Base-by-base conservation (phyloP, 352 stramenopile genomes). In the Pythium coloratum region DNA sequence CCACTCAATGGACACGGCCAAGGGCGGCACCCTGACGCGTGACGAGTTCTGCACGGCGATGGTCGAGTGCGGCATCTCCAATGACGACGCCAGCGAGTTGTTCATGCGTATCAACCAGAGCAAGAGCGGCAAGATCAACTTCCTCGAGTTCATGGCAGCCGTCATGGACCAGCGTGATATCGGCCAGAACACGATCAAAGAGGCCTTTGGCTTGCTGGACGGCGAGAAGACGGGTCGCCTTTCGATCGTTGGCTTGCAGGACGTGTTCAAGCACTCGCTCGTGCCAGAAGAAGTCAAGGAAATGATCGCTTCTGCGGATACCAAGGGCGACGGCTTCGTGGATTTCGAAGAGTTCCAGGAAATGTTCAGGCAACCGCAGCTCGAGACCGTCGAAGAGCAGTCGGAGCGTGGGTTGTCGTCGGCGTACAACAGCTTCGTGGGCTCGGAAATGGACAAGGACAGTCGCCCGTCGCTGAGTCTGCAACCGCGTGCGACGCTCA, bases 91-190 rank as follows among this genome's bases (percentile, higher is more conserved):
- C 0, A 72, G 84, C 20, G 87, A 96, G 26, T 71, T 92, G 6
- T 94, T 94, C 53, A 68, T 70, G 20, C 84, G 81, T 14, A 92
- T 94, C 55, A 90, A 94, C 61, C 85, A 92, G 67, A 90, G 80
- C 34, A 92, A 91, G 64, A 84, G 69, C 9, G 90, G 91, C 0
- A 69, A 91, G 40, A 96, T 99, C 36, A 91, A 97, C 65, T 98
- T 98, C 68, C 90, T 97, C 6, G 96, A 99, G 80, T 99, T 99
- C 76, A 85, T 98, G 65, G 96, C 95, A 9, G 96, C 95, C 3
- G 95, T 93, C 7, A 88, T 99, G 70, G 92, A 98, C 69, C 78
- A 95, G 61, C 86, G 89, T 42, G 82, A 91, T 20, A 90, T 95
- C 60, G 82, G 80, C 16, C 91, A 98, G 74, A 95, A 97, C 62